Evolutionary conservation across 2,329 filamentous ascomycete species (phyloP), one percentile per base, ranked within the genome.

Genomic region (Sporothrix curviconia): DNA sequence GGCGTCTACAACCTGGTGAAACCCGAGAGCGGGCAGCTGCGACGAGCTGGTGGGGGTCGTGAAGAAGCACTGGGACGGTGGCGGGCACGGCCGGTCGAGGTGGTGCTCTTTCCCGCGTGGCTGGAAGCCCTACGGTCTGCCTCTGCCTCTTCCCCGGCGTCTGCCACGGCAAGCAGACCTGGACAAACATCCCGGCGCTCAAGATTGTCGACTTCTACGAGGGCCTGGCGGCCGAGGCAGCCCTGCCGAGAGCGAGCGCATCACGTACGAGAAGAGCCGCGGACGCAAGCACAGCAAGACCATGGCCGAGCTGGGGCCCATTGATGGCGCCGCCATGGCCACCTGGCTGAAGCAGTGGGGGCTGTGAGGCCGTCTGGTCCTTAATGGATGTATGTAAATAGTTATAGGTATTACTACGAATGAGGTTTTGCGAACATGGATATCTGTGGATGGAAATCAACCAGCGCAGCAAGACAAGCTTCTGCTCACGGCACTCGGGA

Each of bases 161-260:
- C n/a, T n/a, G n/a, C n/a, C n/a, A n/a, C n/a, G n/a, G n/a, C n/a
- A 67, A 3, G 66, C 66, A 3, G 69, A 67, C 14, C 22, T 30
- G 1, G 51, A 74, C 7, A 62, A 78, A 0, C 69, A n/a, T 69
- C 61, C 78, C 78, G 0, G 78, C 73, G 7, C 62, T 81, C 40
- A 82, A 81, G 68, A 67, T 83, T 44, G 61, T 82, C 0, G 77
- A 79, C 42, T 76, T 77, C 28, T 82, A 79, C 62, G 28, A 30
- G 5, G 25, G 24, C 11, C 17, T 54, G 5, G 51, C 51, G 1
- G 37, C 11, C 28, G 37, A 54, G 25, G 39, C 51, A 2, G 39
- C 39, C 2, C n/a, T 54, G 1, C 51, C 51, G 4, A n/a, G 5
- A 44, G 39, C 11, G n/a, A n/a, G n/a, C 51, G 51, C 12, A 40